phyloP scores from a whole-genome alignment of 805 yeast genomes.

The Cyberlindnera suaveolens region DNA sequence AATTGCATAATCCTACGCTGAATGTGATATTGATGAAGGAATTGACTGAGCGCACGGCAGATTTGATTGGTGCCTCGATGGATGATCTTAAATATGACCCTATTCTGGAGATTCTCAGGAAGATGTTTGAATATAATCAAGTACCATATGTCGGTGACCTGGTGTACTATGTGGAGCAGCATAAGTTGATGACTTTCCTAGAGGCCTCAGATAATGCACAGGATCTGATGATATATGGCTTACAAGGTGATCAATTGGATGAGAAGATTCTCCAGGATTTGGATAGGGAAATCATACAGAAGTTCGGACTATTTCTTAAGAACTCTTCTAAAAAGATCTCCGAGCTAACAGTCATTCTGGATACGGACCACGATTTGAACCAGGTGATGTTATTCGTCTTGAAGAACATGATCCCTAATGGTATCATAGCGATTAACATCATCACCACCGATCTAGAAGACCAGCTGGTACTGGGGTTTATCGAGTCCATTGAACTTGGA shows the following conservation, averaged over 20 bases:
- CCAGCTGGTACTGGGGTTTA: too few species aligned
- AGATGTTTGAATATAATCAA: conserved; percentile 30
- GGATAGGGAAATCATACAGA: neutral
- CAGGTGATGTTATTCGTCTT: neutral
- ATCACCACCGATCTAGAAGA: too few species aligned
- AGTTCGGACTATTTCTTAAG: neutral
- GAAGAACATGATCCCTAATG: neutral
- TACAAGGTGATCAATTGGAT: conserved; percentile 7
- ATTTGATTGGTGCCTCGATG: conserved; percentile 57
- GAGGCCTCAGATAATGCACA: conserved; percentile 38
- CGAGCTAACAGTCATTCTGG: neutral
- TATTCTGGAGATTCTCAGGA: conserved; percentile 27
- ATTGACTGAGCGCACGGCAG: conserved; percentile 63
- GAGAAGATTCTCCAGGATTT: conserved; percentile 1
- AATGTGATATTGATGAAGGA: conserved; percentile 52
- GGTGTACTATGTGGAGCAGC: conserved; percentile 54
- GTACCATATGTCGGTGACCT: conserved; percentile 73
- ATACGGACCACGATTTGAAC: neutral
- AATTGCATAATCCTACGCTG: conserved; percentile 23
- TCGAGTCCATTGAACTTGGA: too few species aligned
- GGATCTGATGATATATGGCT: conserved; percentile 18
- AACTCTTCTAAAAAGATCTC: neutral
- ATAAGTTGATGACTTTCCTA: conserved; percentile 61
- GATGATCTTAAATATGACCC: conserved; percentile 20
- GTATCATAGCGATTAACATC: neutral